Base-by-base conservation (phyloP, 1,284 basidiomycete genomes). In the Boletus semigastroideus region DNA sequence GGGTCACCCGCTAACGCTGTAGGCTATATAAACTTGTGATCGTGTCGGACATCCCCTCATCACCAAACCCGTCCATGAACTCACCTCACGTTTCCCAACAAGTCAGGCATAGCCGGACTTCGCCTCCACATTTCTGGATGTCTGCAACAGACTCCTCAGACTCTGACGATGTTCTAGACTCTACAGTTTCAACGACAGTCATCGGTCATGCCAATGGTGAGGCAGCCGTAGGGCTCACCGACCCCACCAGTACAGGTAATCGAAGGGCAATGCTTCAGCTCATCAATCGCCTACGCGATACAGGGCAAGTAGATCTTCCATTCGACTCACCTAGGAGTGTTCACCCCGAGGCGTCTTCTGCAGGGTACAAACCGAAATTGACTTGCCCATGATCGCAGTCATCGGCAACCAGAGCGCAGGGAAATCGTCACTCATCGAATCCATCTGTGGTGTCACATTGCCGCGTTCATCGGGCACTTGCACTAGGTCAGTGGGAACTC, bases 401-500 rank as follows among this genome's bases (percentile, higher is more conserved):
- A 78, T 87, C 10, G 85, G 85, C 0, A 76, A 73, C 9, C 85
- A 87, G 56, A 85, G 82, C 42, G 82, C 83, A 0, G 88, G 87
- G 0, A 90, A 90, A 58, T 87, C 84, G 0, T 87, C 85, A 0
- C 72, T 90, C 2, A 87, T 90, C 14, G 87, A 90, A 58, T 78
- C 84, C 0, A 87, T 90, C 28, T 86, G 83, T 16, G 86, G 85
- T 0, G 80, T 90, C 46, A 84, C 78, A 0, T 68, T 90, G 0
- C 87, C 87, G 16, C 78, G 86, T 5, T 82, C 83, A 4, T 67
- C 72, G 17, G 81, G 81, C 0, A 83, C 82, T 0, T 91, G 87
- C 56, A 91, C 88, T 0, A 74, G 87, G 83, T 80, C 59, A 34
- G 56, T 0, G 7, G n/a, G n/a, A n/a, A n/a, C n/a, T n/a, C n/a